phyloP scores from a whole-genome alignment of 306 rosid genomes.

The Cucumis hystrix region DNA sequence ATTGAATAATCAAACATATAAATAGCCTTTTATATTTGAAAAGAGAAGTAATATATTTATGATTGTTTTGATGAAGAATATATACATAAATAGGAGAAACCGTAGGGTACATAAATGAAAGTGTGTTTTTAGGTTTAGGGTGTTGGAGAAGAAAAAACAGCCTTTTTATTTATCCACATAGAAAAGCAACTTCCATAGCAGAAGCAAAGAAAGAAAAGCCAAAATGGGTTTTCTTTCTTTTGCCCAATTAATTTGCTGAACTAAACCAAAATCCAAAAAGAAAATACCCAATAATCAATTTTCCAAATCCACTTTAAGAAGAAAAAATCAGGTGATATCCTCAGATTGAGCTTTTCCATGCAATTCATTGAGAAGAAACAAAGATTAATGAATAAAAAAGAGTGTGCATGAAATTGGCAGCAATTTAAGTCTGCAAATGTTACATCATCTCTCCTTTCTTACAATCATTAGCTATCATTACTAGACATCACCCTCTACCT shows the following conservation, averaged over 20 bases:
- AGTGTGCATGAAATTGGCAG: not conserved
- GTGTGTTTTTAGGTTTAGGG: not conserved
- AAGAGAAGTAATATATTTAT: not conserved
- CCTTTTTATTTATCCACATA: not conserved
- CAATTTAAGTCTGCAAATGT: not conserved
- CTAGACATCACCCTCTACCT: not conserved
- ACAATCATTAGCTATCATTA: slow-evolving; percentile 7
- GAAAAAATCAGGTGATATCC: not conserved
- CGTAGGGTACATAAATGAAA: not conserved
- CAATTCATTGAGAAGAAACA: not conserved
- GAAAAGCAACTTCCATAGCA: not conserved
- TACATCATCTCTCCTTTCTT: slow-evolving; percentile 3
- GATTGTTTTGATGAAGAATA: not conserved
- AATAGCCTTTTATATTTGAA: no score
- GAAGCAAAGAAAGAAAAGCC: not conserved
- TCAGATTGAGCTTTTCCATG: not conserved
- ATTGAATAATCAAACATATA: no score
- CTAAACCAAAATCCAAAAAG: not conserved
- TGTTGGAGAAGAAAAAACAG: not conserved
- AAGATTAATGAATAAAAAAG: not conserved
- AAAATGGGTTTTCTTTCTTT: not conserved
- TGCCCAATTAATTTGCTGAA: not conserved
- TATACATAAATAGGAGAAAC: not conserved
- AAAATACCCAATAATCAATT: not conserved
- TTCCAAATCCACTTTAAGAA: not conserved